A percentile compares a stretch with the other conserved stretches of the same genome.
Conservation (phyloP, 345 rosid species). For the Geranium rotundifolium region DNA sequence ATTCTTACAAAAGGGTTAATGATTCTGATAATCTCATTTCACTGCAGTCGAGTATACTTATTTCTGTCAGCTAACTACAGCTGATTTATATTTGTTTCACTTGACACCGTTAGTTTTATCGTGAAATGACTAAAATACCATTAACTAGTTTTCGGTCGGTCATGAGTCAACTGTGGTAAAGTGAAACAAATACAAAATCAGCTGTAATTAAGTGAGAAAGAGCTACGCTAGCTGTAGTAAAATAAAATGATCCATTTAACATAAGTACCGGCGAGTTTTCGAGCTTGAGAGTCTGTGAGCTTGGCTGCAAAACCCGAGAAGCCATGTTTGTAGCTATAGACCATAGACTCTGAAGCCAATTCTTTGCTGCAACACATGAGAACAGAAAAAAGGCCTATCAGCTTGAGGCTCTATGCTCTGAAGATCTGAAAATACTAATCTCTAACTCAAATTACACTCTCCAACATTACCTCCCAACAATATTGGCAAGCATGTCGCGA, state of each 20-base stretch:
- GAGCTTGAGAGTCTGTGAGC: slow-evolving; percentile 50
- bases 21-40: too few relatives aligned
- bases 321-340: slow-evolving; percentile 64
- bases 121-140: too few relatives aligned
- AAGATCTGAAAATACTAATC: too few relatives aligned
- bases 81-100: too few relatives aligned
- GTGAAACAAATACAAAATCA: neutral
- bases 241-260: too few relatives aligned
- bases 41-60: too few relatives aligned
- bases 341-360: slow-evolving; percentile 36
- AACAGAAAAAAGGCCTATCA: neutral
- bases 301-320: slow-evolving; percentile 73
- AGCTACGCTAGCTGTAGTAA: too few relatives aligned
- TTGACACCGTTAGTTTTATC: too few relatives aligned
- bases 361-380: slow-evolving; percentile 38
- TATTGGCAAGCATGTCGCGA: slow-evolving; percentile 45
- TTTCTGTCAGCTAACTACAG: too few relatives aligned
- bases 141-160: too few relatives aligned
- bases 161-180: too few relatives aligned
- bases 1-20: neutral
- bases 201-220: too few relatives aligned
- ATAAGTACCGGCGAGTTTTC: slow-evolving; percentile 33
- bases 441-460: neutral
- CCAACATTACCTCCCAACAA: slow-evolving; percentile 47
- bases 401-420: neutral